phyloP scores from a whole-genome alignment of 192 early-diverging fungal species.

The Coemansia nantahalensis region DNA sequence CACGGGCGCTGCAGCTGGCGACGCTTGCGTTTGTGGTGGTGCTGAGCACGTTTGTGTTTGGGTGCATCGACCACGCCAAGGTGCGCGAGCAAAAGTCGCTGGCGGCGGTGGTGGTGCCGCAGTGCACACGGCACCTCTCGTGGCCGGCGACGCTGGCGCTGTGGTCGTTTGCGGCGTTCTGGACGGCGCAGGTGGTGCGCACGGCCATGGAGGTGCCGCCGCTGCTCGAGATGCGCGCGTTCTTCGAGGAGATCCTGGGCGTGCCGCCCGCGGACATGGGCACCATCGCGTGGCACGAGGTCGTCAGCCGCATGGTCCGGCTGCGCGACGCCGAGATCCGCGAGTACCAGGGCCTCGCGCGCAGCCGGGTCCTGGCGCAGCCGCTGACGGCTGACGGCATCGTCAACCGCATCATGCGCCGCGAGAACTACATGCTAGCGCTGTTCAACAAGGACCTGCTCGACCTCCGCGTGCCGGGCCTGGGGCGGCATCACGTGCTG shows the following conservation, averaged over 20 bases:
- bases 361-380: slow-evolving; percentile 50
- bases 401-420: slow-evolving; percentile 93
- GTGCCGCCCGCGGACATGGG: slow-evolving; percentile 79
- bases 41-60: slow-evolving; percentile 85
- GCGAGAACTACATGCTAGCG: slow-evolving; percentile 96
- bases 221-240: slow-evolving; percentile 79
- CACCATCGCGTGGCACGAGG: slow-evolving; percentile 82
- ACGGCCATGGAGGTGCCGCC: slow-evolving; percentile 67
- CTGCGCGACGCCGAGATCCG: slow-evolving; percentile 66
- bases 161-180: slow-evolving; percentile 67
- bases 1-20: slow-evolving; percentile 74
- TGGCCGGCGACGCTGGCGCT: slow-evolving; percentile 59
- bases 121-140: slow-evolving; percentile 71
- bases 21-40: slow-evolving; percentile 83
- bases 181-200: slow-evolving; percentile 69
- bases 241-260: slow-evolving; percentile 76
- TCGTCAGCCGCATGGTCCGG: slow-evolving; percentile 70
- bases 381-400: slow-evolving; percentile 71
- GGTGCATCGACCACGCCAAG: slow-evolving; percentile 86
- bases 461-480: slow-evolving; percentile 68
- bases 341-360: slow-evolving; percentile 49
- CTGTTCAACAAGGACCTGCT: slow-evolving; percentile 92
- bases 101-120: slow-evolving; percentile 71
- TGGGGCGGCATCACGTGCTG: slow-evolving; percentile 62
- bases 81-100: slow-evolving; percentile 69